Conservation (phyloP, 768 basidiomycete genomes). For the Trametes punicea region DNA sequence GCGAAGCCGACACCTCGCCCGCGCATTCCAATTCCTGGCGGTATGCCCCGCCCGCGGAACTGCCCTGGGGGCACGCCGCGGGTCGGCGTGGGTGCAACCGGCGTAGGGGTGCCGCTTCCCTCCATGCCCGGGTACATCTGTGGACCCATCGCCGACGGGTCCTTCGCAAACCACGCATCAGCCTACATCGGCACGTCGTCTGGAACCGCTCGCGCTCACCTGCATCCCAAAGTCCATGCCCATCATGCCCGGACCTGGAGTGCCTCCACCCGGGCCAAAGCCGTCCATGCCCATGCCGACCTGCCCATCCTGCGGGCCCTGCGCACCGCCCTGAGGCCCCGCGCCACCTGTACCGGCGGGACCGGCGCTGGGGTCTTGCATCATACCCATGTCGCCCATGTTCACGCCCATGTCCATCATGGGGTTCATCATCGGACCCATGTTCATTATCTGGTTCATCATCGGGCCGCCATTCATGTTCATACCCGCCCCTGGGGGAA, state of each 20-base stretch:
- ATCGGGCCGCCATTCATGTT: slow-evolving; percentile 35
- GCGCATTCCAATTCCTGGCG: slow-evolving; percentile 36
- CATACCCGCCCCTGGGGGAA: slow-evolving; percentile 28
- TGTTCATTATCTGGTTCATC: slow-evolving; percentile 35
- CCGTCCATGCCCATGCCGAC: slow-evolving; percentile 40
- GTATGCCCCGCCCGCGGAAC: slow-evolving; percentile 44
- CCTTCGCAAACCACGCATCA: slow-evolving; percentile 36
- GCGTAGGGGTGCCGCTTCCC: slow-evolving; percentile 44
- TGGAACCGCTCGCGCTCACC: slow-evolving; percentile 41
- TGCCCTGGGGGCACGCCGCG: slow-evolving; percentile 36
- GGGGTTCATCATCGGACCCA: slow-evolving; percentile 45
- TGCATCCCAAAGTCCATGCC: slow-evolving; percentile 74
- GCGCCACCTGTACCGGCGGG: slow-evolving; percentile 19
- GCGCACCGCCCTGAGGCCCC: slow-evolving; percentile 22
- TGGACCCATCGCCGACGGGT: slow-evolving; percentile 57
- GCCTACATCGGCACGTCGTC: background rate
- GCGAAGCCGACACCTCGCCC: slow-evolving; percentile 40
- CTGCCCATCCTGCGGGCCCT: slow-evolving; percentile 23
- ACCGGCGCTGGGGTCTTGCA: slow-evolving; percentile 22
- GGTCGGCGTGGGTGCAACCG: slow-evolving; percentile 27
- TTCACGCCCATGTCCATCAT: slow-evolving; percentile 74
- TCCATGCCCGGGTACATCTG: slow-evolving; percentile 71
- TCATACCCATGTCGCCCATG: slow-evolving; percentile 57
- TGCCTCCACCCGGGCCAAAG: slow-evolving; percentile 33
- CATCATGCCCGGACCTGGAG: slow-evolving; percentile 56